Evolutionary conservation across 2,329 filamentous ascomycete species (phyloP), one percentile per base, ranked within the genome.

Genomic region (Fusarium nematophilum): DNA sequence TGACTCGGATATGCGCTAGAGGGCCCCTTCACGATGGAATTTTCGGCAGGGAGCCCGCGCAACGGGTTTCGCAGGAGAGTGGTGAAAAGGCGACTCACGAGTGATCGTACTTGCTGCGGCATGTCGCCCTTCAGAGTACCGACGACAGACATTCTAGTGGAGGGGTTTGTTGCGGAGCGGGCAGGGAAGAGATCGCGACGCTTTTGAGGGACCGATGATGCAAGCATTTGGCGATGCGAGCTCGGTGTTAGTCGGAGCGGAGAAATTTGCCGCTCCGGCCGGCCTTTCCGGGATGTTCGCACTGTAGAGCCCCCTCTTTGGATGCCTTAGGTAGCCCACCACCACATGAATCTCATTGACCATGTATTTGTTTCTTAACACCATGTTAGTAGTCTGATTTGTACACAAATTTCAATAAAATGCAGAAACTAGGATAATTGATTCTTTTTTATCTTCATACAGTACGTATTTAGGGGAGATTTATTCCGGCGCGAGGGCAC

Each of bases 71-170:
- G 11, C 23, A 26, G 17, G 23, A 4, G 15, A 11, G 14, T 29
- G 14, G 15, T 6, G 18, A 31, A 37, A 15, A 18, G 47, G 73
- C 78, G 27, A 76, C 82, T 73, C 72, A 86, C 83, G 71, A 86
- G 72, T 60, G 84, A 86, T 70, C 83, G 79, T 52, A 82, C 82
- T 76, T 86, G 83, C 62, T 83, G 81, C 56, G 84, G 81, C 75
- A 83, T 77, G 59, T 85, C 81, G 73, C 83, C 83, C 71, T 81
- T 83, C 52, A 78, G 61, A 55, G 70, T 70, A 44, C 68, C 68
- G 49, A 73, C 73, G 56, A 71, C 72, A 58, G 76, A 78, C 76
- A 79, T 79, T 63, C 38, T 73, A 17, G 47, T 50, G 50, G 78
- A 71, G 62, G 46, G 75, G 72, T 56, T 66, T 61, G 66, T 57